Evolutionary conservation across 108 stramenopile genomes (phyloP), one percentile per base, ranked within the genome.

Genomic region (Mayamaea pseudoterrestris): DNA sequence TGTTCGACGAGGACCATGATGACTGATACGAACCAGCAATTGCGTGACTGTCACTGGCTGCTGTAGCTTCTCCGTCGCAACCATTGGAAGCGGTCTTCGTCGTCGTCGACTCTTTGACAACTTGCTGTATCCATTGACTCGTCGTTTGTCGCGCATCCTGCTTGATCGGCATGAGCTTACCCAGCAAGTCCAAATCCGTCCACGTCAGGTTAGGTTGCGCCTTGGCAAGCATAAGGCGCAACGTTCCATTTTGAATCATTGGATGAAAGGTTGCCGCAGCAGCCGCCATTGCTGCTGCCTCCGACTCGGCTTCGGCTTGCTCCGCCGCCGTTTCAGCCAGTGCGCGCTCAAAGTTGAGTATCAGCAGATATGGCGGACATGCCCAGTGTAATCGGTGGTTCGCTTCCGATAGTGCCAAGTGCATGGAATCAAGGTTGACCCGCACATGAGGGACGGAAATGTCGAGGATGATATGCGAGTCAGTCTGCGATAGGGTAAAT

Each of bases 391-490:
- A 61, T 36, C 60, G 64, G 36, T 41, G 28, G 12, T 75, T 69
- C n/a, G n/a, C n/a, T 21, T 76, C 79, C 29, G 74, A 30, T 16
- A 83, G 31, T 18, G 61, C 63, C 0, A 77, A 57, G 25, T 74
- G 70, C 20, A 74, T 57, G 7, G 74, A 62, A n/a, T 74, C 65
- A 17, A 49, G 41, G 1, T 76, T 70, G 14, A 89, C 69, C 22
- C 87, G 73, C 16, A 89, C 71, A 43, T 78, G 73, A n/a, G 82
- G 80, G 22, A 89, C 78, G 39, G 44, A 61, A 9, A 84, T 63
- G 31, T 65, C 48, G 17, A 89, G 55, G 5, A 48, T 34, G 17
- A 89, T 55, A 44, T 81, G 60, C 5, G 53, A 60, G 2, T 47
- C 46, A 1, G 66, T 77, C 51, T 89, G 87, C 8, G 61, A 50